Base-by-base conservation (phyloP, 495 filamentous ascomycete genomes). In the Lophiotrema nucula region DNA sequence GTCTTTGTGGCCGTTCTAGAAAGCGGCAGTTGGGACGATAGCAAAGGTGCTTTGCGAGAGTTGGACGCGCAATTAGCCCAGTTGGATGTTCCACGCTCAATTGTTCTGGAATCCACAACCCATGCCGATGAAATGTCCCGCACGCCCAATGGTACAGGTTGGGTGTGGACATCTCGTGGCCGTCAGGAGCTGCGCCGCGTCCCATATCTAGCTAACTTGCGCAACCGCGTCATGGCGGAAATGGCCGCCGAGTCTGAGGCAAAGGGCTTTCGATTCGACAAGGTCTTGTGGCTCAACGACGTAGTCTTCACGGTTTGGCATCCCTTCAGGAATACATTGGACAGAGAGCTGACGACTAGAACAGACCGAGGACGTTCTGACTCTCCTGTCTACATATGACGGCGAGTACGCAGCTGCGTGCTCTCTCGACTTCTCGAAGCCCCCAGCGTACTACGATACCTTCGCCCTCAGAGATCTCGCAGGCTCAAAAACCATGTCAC, bases 331-430 rank as follows among this genome's bases (percentile, higher is more conserved):
- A 12, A n/a, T n/a, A n/a, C n/a, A n/a, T n/a, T n/a, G n/a, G n/a
- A n/a, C n/a, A n/a, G n/a, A n/a, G n/a, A n/a, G n/a, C n/a, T n/a
- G n/a, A n/a, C n/a, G n/a, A n/a, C n/a, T n/a, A n/a, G n/a, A 10
- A 15, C 44, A 83, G 83, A 75, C 76, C 12, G 76, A 82, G 41
- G 88, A 93, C 68, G 76, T 92, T 3, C 67, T 83, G 16, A 79
- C 74, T 4, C 74, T 96, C n/a, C 77, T 96, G 15, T 72, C 79
- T 43, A 96, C 90, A 16, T 83, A 86, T 51, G 71, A 82, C 22
- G 87, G 87, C 23, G 65, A 81, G 25, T 96, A 92, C 60, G 88
- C 86, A 3, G 89, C 90, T 0, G 88, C 88, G 15, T 96, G 90
- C 70, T 81, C 88, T 0, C 72, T 95, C 56, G 90, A 96, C 67